Conservation (phyloP, 805 yeast species). For the Candida succiphila region DNA sequence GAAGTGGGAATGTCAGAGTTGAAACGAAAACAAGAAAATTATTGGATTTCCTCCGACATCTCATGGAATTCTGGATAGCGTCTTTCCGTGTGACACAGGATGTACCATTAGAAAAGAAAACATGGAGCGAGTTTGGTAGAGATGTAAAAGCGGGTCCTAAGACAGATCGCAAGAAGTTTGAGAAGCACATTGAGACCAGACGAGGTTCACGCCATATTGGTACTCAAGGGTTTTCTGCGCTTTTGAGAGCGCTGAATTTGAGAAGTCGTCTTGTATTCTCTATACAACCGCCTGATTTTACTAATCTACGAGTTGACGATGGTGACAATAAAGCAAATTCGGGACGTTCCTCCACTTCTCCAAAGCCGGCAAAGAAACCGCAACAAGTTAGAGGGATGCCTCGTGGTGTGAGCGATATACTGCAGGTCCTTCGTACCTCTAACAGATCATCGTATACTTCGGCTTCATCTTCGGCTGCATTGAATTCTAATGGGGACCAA, state of each 20-base stretch:
- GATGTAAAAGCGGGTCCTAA: constrained; percentile 17
- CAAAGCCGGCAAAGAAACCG: background rate
- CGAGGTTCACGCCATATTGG: constrained; percentile 71
- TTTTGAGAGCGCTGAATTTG: constrained; percentile 62
- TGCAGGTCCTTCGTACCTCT: constrained; percentile 16
- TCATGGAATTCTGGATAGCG: constrained; percentile 50
- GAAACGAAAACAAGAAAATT: constrained; percentile 52
- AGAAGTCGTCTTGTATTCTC: constrained; percentile 72
- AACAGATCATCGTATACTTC: too few species aligned
- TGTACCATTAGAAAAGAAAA: constrained; percentile 27
- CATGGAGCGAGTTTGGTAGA: constrained; percentile 36
- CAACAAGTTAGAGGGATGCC: constrained; percentile 1
- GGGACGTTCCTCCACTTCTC: constrained; percentile 2
- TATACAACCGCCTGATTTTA: constrained; percentile 84
- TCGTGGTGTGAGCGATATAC: constrained; percentile 6
- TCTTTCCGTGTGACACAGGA: constrained; percentile 30
- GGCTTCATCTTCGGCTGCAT: constrained; percentile 3
- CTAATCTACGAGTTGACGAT: constrained; percentile 24
- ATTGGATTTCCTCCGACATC: constrained; percentile 64
- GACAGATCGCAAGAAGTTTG: constrained; percentile 33
- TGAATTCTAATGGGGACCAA: constrained; percentile 4
- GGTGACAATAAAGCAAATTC: constrained; percentile 12
- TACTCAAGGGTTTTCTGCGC: constrained; percentile 79
- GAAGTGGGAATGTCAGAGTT: constrained; percentile 8
- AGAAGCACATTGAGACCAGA: constrained; percentile 29